phyloP scores from a whole-genome alignment of 257 asterid species.

The Perilla frutescens region DNA sequence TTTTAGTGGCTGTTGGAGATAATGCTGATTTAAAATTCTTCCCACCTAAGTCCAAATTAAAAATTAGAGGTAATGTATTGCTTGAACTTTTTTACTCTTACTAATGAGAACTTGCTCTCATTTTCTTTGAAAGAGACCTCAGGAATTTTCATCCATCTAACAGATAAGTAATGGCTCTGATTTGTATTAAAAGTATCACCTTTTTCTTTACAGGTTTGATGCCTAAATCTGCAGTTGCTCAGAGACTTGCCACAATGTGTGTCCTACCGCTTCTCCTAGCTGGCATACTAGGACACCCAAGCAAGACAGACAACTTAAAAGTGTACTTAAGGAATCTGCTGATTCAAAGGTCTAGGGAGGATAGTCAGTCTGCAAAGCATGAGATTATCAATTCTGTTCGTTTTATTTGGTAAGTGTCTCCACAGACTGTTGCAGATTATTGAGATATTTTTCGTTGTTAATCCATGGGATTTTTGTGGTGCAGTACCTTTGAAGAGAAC shows the following conservation, averaged over 20 bases:
- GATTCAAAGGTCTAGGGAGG: slow-evolving; percentile 64
- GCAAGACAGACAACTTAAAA: slow-evolving; percentile 68
- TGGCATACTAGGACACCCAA: slow-evolving; percentile 88
- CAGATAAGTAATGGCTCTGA: slow-evolving; percentile 15
- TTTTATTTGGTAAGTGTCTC: slow-evolving; percentile 75
- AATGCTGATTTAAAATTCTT: slow-evolving; percentile 68
- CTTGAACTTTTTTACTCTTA: slow-evolving; percentile 19
- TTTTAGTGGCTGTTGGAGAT: slow-evolving; percentile 85
- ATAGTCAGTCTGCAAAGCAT: slow-evolving; percentile 62
- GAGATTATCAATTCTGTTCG: slow-evolving; percentile 85
- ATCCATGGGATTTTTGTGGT: slow-evolving; percentile 27
- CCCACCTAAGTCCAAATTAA: slow-evolving; percentile 61
- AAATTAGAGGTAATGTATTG: slow-evolving; percentile 58
- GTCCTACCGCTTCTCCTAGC: slow-evolving; percentile 93
- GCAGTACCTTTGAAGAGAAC: slow-evolving; percentile 90
- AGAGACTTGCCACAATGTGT: slow-evolving; percentile 79
- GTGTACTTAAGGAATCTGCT: slow-evolving; percentile 75
- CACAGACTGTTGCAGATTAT: slow-evolving; percentile 19
- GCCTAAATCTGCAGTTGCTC: slow-evolving; percentile 71
- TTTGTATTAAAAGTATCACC: slow-evolving; percentile 11
- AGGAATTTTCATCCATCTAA: background rate
- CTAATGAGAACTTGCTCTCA: slow-evolving; percentile 15
- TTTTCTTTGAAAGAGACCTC: slow-evolving; percentile 24
- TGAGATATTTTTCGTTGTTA: slow-evolving; percentile 33
- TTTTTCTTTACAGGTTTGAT: slow-evolving; percentile 61